A percentile compares a stretch with the other conserved stretches of the same genome.
phyloP scores from a whole-genome alignment of 2,329 filamentous ascomycete species.

The Gnomoniopsis smithogilvyi region DNA sequence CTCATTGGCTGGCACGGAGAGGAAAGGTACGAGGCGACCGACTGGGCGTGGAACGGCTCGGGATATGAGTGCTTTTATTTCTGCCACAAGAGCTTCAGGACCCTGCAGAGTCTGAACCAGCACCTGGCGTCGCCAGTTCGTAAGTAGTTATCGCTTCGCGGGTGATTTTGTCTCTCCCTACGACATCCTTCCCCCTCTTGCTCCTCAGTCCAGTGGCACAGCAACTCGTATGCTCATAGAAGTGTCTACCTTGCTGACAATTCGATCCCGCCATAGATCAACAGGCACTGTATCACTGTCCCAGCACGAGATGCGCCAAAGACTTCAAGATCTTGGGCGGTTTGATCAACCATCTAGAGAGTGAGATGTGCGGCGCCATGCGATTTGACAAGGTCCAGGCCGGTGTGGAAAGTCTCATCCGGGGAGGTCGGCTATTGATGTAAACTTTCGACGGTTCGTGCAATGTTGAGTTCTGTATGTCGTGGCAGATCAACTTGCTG shows the following conservation, averaged over 20 bases:
- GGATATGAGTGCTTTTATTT: conserved; percentile 50
- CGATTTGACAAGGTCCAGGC: conserved; percentile 35
- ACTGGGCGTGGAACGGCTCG: conserved; percentile 37
- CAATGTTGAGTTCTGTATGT: no score
- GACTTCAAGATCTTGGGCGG: conserved; percentile 38
- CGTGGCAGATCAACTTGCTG: neutral
- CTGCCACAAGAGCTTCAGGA: conserved; percentile 43
- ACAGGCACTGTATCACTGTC: conserved; percentile 38
- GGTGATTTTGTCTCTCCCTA: neutral
- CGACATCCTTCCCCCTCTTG: conserved; percentile 13
- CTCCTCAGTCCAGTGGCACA: conserved; percentile 33
- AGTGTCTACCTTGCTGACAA: neutral
- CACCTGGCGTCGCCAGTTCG: conserved; percentile 54
- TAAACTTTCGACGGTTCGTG: neutral
- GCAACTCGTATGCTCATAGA: neutral
- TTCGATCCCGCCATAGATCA: conserved; percentile 34
- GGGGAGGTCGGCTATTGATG: conserved; percentile 1
- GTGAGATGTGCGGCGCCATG: conserved; percentile 37
- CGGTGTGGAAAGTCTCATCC: conserved; percentile 21
- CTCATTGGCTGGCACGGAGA: conserved; percentile 43
- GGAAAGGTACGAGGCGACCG: conserved; percentile 34
- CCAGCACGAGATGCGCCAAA: conserved; percentile 28
- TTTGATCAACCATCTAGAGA: conserved; percentile 41
- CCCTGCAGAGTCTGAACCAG: conserved; percentile 36
- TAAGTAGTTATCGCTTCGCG: conserved; percentile 25